A percentile compares a stretch with the other conserved stretches of the same genome.
phyloP scores from a whole-genome alignment of 2,329 filamentous ascomycete genomes.

The Cordyceps militaris region DNA sequence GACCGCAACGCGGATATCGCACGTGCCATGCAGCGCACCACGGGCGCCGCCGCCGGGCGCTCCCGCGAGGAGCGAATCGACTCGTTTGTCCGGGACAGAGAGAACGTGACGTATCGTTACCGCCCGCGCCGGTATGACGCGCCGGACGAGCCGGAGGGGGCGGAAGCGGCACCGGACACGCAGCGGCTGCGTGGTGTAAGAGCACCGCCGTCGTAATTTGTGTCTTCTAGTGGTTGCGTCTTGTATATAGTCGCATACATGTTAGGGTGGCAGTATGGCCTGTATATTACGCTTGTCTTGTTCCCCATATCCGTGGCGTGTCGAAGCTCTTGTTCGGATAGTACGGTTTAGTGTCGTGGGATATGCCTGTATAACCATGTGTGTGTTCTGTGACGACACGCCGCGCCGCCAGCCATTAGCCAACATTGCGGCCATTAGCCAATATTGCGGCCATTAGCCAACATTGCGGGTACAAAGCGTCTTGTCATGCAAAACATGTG shows the following conservation, averaged over 20 bases:
- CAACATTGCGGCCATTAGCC: no score
- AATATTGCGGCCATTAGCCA: no score
- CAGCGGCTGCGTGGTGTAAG: neutral
- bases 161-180: neutral
- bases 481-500: no score
- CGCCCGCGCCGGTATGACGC: conserved; percentile 25
- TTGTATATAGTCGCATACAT: neutral
- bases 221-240: neutral
- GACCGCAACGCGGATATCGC: conserved; percentile 60
- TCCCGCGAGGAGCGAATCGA: conserved; percentile 62
- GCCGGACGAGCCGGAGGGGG: neutral
- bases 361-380: no score
- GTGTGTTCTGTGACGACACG: no score
- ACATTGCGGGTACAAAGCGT: no score
- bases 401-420: no score
- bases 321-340: no score
- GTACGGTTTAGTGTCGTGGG: no score
- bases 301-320: no score
- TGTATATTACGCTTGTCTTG: no score
- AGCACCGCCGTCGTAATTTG: neutral
- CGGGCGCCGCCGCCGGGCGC: conserved; percentile 44
- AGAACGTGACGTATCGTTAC: conserved; percentile 36
- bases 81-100: conserved; percentile 67
- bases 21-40: conserved; percentile 48
- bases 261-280: no score